A percentile compares a stretch with the other conserved stretches of the same genome.
Evolutionary conservation across 331 rosid species (phyloP).

Genomic region (Saraca asoca): DNA sequence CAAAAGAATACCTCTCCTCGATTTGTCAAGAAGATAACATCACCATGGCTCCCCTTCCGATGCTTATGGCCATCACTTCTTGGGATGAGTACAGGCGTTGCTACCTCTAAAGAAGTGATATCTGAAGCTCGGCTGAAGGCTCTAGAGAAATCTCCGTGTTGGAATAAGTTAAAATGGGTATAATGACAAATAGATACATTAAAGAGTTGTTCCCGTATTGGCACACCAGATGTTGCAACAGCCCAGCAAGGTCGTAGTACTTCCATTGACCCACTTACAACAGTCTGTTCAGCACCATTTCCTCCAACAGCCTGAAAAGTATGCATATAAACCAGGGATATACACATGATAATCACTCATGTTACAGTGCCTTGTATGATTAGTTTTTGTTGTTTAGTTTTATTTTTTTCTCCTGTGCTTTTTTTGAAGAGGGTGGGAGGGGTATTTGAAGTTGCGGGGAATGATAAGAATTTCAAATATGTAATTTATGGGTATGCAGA

Average conservation of each 20-base stretch:
- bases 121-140: constrained; percentile 66
- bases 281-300: constrained; percentile 95
- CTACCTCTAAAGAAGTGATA: constrained; percentile 76
- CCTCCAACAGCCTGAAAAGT: constrained; percentile 89
- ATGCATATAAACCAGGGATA: constrained; percentile 14
- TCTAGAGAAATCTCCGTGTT: constrained; percentile 83
- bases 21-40: constrained; percentile 90
- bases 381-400: no score
- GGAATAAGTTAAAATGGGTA: constrained; percentile 78
- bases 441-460: neutral
- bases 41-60: constrained; percentile 97
- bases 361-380: no score
- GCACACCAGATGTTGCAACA: constrained; percentile 97
- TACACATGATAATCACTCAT: neutral
- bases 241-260: constrained; percentile 99
- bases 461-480: no score
- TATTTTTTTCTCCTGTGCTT: no score
- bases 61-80: constrained; percentile 90
- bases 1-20: constrained; percentile 90
- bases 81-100: constrained; percentile 91
- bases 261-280: constrained; percentile 96
- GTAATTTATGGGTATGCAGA: no score
- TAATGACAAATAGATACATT: constrained; percentile 96
- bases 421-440: no score
- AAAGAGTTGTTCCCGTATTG: constrained; percentile 87